A percentile compares a stretch with the other conserved stretches of the same genome.
phyloP scores from a whole-genome alignment of 23 red algal species.

The Pyropia haitanensis region DNA sequence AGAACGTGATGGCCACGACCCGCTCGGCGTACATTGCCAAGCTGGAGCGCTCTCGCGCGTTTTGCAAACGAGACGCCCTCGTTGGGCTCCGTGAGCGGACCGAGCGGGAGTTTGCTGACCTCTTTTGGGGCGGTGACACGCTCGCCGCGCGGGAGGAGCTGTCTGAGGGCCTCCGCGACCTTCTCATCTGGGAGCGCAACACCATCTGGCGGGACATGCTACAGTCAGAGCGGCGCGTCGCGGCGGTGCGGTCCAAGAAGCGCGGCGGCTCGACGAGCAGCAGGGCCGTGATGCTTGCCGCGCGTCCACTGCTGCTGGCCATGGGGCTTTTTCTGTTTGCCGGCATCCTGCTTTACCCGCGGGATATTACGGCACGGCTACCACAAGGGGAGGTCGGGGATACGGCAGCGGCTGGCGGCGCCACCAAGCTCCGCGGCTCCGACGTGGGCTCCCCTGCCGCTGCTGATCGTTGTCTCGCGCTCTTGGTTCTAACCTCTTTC shows the following conservation, averaged over 20 bases:
- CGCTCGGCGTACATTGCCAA: slow-evolving; percentile 16
- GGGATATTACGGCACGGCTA: no score
- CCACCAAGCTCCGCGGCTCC: neutral
- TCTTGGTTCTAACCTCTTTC: slow-evolving; percentile 34
- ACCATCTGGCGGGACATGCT: slow-evolving; percentile 91
- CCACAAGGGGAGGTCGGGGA: slow-evolving; percentile 8
- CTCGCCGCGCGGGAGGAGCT: slow-evolving; percentile 53
- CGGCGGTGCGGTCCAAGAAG: slow-evolving; percentile 37
- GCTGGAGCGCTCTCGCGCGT: slow-evolving; percentile 5
- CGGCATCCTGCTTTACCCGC: slow-evolving; percentile 30
- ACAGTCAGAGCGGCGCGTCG: slow-evolving; percentile 50
- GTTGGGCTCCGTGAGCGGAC: slow-evolving; percentile 28
- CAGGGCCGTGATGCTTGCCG: no score
- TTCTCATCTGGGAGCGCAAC: slow-evolving; percentile 91
- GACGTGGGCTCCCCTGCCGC: slow-evolving; percentile 26
- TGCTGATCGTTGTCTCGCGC: slow-evolving; percentile 76
- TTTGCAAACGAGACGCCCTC: slow-evolving; percentile 14
- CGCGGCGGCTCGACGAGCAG: slow-evolving; percentile 3
- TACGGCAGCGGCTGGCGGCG: slow-evolving; percentile 9
- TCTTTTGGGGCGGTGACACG: slow-evolving; percentile 61
- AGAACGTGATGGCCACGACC: slow-evolving; percentile 22
- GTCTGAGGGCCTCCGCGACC: slow-evolving; percentile 60
- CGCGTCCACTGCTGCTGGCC: no score
- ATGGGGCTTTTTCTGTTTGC: neutral
- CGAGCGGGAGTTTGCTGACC: slow-evolving; percentile 51